Evolutionary conservation across 2,329 filamentous ascomycete genomes (phyloP).

Genomic region (Sordariomycetes sp.): DNA sequence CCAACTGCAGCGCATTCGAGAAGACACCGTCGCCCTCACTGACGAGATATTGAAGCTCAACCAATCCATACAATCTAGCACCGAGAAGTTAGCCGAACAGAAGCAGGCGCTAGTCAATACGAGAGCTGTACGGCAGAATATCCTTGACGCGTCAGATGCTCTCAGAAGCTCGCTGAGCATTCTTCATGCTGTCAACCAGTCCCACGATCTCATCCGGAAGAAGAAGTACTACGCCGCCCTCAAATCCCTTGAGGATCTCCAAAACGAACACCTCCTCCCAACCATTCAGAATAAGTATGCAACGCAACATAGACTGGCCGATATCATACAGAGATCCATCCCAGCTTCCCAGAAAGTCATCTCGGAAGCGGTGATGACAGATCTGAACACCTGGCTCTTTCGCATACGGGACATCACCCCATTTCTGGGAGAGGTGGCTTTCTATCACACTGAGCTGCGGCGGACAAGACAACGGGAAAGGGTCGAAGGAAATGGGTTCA

Average conservation of each 20-base stretch:
- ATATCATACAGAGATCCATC: constrained; percentile 92
- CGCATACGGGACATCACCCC: constrained; percentile 92
- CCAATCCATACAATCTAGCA: constrained; percentile 89
- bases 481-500: constrained; percentile 61
- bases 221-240: constrained; percentile 95
- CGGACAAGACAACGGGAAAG: constrained; percentile 75
- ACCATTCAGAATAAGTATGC: constrained; percentile 73
- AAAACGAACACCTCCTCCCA: constrained; percentile 80
- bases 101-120: constrained; percentile 93
- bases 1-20: constrained; percentile 81
- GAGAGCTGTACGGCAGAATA: constrained; percentile 84
- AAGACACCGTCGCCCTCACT: constrained; percentile 81
- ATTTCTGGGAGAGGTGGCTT: constrained; percentile 89
- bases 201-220: constrained; percentile 81
- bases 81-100: constrained; percentile 85
- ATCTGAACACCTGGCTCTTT: constrained; percentile 94
- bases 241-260: constrained; percentile 86
- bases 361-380: constrained; percentile 91
- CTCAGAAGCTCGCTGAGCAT: constrained; percentile 88
- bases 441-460: constrained; percentile 89
- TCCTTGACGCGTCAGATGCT: constrained; percentile 82
- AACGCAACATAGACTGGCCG: constrained; percentile 87
- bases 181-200: constrained; percentile 82
- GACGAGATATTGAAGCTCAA: constrained; percentile 87
- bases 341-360: constrained; percentile 87